A percentile compares a stretch with the other conserved stretches of the same genome.
Evolutionary conservation across 192 early-diverging fungal genomes (phyloP).

Genomic region (Chytriomyces hyalinus): DNA sequence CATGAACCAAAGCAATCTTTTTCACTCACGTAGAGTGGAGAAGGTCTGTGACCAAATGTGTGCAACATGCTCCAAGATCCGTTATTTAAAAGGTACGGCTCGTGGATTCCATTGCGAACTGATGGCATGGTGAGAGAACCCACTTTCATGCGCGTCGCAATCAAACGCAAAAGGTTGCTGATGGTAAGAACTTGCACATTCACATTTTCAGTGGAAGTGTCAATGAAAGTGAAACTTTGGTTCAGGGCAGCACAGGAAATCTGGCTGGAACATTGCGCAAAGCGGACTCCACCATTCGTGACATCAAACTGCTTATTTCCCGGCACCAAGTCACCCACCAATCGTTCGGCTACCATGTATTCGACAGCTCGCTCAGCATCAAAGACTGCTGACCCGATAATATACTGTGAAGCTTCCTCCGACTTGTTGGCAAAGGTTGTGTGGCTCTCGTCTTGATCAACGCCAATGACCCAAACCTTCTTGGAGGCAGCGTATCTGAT

Average conservation of each 20-base stretch:
- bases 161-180: background rate
- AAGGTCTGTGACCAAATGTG: background rate
- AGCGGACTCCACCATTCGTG: constrained; percentile 17
- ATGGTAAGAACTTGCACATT: background rate
- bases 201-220: constrained; percentile 1
- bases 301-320: constrained; percentile 23
- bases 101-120: background rate
- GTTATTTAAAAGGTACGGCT: constrained; percentile 4
- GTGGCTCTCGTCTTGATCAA: constrained; percentile 37
- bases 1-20: background rate
- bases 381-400: constrained; percentile 22
- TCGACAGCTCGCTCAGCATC: constrained; percentile 5
- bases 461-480: constrained; percentile 41
- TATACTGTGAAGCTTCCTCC: constrained; percentile 26
- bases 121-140: background rate
- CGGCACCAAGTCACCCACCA: background rate
- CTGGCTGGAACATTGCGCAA: constrained; percentile 5
- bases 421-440: constrained; percentile 29
- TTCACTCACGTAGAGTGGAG: background rate
- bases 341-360: background rate
- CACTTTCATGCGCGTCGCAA: background rate
- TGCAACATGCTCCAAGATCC: background rate
- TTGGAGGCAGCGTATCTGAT: constrained; percentile 32
- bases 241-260: background rate
- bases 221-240: background rate